These are phyloP conservation scores for Delonix regia DNA, from an alignment of 306 rosid genomes.

Conservation along the genomic window DNA sequence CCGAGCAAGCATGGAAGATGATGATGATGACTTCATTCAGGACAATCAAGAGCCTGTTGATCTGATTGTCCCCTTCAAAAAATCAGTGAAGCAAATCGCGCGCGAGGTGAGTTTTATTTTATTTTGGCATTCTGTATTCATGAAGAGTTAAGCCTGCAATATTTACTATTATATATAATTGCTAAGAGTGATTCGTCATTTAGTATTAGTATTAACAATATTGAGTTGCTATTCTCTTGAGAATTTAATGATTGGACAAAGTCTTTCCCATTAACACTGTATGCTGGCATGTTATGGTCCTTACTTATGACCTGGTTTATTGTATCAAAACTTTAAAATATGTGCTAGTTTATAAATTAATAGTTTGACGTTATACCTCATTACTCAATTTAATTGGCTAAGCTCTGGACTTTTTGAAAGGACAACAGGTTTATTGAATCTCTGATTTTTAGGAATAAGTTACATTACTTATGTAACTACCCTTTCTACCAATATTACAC, in stretches of 20 bases:
- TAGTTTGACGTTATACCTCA: no score
- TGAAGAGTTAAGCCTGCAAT: neutral
- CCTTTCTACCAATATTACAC: neutral
- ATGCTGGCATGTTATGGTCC: no score
- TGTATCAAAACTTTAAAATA: no score
- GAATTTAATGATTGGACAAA: neutral
- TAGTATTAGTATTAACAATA: neutral
- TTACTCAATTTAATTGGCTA: no score
- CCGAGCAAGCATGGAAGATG: slow-evolving; percentile 65
- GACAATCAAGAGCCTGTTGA: slow-evolving; percentile 45
- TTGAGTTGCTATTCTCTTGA: neutral
- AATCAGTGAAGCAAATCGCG: neutral
- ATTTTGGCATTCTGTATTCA: neutral
- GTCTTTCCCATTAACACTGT: no score
- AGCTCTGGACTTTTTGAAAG: no score
- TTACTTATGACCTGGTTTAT: no score
- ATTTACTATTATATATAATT: neutral
- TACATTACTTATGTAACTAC: neutral
- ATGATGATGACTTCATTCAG: slow-evolving; percentile 66
- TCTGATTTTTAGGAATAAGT: neutral
- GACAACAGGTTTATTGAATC: no score
- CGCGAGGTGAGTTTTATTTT: neutral
- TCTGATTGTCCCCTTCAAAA: neutral
- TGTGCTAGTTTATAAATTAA: no score
- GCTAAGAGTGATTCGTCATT: neutral